Evolutionary conservation across 2,329 filamentous ascomycete species (phyloP).

Genomic region (Seiridium unicorne): DNA sequence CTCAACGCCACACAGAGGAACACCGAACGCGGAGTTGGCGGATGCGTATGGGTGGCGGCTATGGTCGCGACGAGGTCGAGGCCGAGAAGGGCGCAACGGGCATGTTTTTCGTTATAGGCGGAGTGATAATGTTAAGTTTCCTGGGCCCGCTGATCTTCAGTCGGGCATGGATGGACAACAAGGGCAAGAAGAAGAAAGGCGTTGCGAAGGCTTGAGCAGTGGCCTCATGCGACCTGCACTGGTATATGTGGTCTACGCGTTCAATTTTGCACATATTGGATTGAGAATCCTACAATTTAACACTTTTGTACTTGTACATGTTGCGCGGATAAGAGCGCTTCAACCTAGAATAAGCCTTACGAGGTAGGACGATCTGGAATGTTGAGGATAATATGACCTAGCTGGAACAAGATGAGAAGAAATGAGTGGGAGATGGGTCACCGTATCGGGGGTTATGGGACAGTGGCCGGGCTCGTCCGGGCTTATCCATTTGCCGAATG

Average conservation of each 20-base stretch:
- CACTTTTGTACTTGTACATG: not conserved
- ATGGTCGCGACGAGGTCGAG: slow-evolving; percentile 32
- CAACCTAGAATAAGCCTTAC: not conserved
- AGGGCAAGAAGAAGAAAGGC: slow-evolving; percentile 16
- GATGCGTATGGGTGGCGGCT: slow-evolving; percentile 24
- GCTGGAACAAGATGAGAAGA: too few species aligned
- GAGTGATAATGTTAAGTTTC: slow-evolving; percentile 44
- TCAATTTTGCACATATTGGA: not conserved
- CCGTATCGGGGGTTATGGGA: too few species aligned
- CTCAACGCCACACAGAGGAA: slow-evolving; percentile 64
- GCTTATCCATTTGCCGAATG: too few species aligned
- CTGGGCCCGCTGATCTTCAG: slow-evolving; percentile 42
- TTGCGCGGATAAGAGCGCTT: too few species aligned
- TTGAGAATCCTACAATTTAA: not conserved
- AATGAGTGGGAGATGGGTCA: too few species aligned
- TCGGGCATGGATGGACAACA: slow-evolving; percentile 21
- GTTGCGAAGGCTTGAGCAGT: slow-evolving; percentile 14
- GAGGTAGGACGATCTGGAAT: not conserved
- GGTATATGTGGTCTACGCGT: not conserved
- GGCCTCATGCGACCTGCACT: not conserved
- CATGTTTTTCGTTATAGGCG: slow-evolving; percentile 50
- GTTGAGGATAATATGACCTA: too few species aligned
- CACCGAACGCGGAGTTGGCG: slow-evolving; percentile 39
- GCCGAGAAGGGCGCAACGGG: slow-evolving; percentile 37
- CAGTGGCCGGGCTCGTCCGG: too few species aligned